Evolutionary conservation across 352 stramenopile genomes (phyloP).

Genomic region (Phytophthora aleatoria): DNA sequence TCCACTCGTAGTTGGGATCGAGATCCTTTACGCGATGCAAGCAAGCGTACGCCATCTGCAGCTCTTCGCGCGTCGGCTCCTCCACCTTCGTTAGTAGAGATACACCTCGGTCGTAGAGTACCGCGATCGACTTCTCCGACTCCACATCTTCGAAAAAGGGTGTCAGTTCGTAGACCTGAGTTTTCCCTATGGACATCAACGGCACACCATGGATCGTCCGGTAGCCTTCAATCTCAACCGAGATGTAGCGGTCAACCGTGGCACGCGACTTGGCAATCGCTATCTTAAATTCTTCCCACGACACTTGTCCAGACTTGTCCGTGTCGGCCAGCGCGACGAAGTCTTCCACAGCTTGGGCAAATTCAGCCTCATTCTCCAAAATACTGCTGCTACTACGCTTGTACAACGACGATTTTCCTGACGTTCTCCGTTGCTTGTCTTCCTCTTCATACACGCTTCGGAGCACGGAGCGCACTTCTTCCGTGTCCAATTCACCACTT

Average conservation of each 20-base stretch:
- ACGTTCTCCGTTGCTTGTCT: constrained; percentile 49
- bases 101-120: constrained; percentile 73
- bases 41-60: constrained; percentile 80
- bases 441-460: constrained; percentile 76
- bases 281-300: constrained; percentile 88
- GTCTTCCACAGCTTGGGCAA: constrained; percentile 68
- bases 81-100: constrained; percentile 70
- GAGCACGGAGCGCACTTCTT: constrained; percentile 80
- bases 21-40: constrained; percentile 70
- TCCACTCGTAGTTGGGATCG: constrained; percentile 84
- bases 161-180: constrained; percentile 80
- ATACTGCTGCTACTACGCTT: constrained; percentile 57
- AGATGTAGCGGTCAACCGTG: constrained; percentile 73
- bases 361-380: constrained; percentile 59
- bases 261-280: constrained; percentile 80
- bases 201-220: constrained; percentile 67
- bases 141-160: constrained; percentile 78
- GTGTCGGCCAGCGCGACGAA: constrained; percentile 83
- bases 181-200: constrained; percentile 69
- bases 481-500: constrained; percentile 77
- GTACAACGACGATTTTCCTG: constrained; percentile 34
- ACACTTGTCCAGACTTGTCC: constrained; percentile 77
- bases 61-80: constrained; percentile 52
- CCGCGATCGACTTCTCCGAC: constrained; percentile 63
- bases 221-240: constrained; percentile 79